phyloP scores from a whole-genome alignment of 768 basidiomycete genomes.

The Tulasnella sp. region DNA sequence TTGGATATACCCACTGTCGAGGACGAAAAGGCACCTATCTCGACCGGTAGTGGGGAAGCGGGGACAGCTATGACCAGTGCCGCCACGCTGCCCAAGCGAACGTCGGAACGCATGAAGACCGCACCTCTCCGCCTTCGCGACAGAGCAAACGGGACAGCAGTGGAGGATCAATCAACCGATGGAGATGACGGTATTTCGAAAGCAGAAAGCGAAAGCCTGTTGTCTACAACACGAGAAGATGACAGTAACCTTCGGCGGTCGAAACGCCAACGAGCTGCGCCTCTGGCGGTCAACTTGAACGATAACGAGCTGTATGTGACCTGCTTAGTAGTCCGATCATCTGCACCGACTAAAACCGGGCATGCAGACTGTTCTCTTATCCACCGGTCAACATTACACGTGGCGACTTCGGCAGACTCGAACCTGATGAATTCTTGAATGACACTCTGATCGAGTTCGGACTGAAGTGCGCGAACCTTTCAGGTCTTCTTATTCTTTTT shows the following conservation, averaged over 20 bases:
- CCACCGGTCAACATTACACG: slow-evolving; percentile 78
- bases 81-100: background rate
- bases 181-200: background rate
- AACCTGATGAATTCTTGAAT: slow-evolving; percentile 83
- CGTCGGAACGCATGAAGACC: background rate
- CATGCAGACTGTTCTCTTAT: slow-evolving; percentile 41
- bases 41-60: background rate
- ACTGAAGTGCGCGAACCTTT: slow-evolving; percentile 63
- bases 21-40: background rate
- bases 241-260: background rate
- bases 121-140: slow-evolving; percentile 2
- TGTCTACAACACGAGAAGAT: background rate
- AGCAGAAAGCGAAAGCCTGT: background rate
- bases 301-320: background rate
- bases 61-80: background rate
- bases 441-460: slow-evolving; percentile 97
- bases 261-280: background rate
- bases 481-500: background rate
- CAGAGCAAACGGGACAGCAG: background rate
- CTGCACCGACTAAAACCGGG: background rate
- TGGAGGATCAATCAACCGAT: background rate
- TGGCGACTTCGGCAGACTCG: slow-evolving; percentile 69
- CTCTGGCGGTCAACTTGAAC: background rate
- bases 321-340: background rate
- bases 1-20: background rate